These are phyloP conservation scores for Apophysomyces trapeziformis DNA, from an alignment of 371 early-diverging fungal genomes.

Conservation along the genomic window DNA sequence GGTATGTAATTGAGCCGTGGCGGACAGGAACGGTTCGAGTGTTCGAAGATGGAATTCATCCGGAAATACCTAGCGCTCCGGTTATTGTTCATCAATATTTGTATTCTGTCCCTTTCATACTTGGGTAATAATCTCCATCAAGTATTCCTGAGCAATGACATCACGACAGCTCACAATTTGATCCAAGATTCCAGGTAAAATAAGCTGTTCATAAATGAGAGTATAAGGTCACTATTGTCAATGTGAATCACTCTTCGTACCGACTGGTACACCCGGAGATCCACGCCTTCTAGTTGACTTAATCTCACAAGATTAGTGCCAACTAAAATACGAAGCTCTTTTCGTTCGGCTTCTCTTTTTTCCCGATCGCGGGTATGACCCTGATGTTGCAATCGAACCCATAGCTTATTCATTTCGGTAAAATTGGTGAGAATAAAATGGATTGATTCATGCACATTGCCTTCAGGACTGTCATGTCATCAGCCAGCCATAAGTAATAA, in stretches of 20 bases:
- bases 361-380: constrained; percentile 91
- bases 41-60: constrained; percentile 93
- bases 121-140: constrained; percentile 96
- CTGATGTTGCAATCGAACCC: constrained; percentile 95
- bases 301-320: constrained; percentile 92
- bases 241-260: constrained; percentile 27
- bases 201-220: constrained; percentile 40
- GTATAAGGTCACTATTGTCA: background rate
- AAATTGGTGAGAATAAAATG: constrained; percentile 93
- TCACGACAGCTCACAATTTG: constrained; percentile 94
- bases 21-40: constrained; percentile 79
- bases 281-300: constrained; percentile 85
- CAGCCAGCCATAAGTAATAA: constrained; percentile 1
- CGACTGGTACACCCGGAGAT: constrained; percentile 75
- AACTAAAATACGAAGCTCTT: constrained; percentile 90
- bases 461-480: constrained; percentile 57
- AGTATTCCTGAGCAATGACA: constrained; percentile 94
- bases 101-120: constrained; percentile 41
- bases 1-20: constrained; percentile 83
- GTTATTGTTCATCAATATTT: background rate
- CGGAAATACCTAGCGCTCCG: constrained; percentile 70
- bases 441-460: constrained; percentile 82
- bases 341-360: constrained; percentile 89
- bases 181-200: constrained; percentile 88
- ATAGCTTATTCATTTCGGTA: constrained; percentile 97